Conservation (phyloP, 768 basidiomycete species). For the Mycena vitilis region DNA sequence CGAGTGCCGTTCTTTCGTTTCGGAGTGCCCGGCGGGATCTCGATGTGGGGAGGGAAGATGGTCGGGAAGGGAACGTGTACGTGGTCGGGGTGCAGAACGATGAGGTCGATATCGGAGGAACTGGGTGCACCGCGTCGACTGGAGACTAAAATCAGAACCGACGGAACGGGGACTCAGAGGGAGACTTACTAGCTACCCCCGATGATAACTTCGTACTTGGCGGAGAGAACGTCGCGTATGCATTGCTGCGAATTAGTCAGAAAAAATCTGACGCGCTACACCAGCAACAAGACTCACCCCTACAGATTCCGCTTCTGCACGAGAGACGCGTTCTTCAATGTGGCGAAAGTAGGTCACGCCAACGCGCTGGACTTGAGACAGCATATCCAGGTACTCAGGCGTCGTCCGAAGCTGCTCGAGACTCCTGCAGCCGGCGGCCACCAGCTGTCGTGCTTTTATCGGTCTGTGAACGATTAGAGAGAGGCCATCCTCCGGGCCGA, state of each 20-base stretch:
- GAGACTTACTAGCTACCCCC: constrained; percentile 67
- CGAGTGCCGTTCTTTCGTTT: not conserved
- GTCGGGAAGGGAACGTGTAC: constrained; percentile 52
- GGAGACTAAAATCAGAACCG: constrained; percentile 8
- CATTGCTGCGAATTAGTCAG: constrained; percentile 61
- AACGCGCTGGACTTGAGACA: constrained; percentile 52
- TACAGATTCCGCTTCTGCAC: constrained; percentile 57
- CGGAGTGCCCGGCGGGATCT: constrained; percentile 10
- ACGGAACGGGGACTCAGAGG: not conserved
- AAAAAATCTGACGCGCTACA: constrained; percentile 1
- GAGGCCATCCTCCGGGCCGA: too few relatives aligned
- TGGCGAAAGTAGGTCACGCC: constrained; percentile 55
- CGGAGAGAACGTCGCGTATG: constrained; percentile 57
- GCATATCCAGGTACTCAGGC: constrained; percentile 50
- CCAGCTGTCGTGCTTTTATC: constrained; percentile 56
- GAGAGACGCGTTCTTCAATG: constrained; percentile 48
- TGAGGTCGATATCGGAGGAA: constrained; percentile 53
- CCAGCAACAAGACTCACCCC: constrained; percentile 49
- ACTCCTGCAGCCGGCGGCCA: constrained; percentile 61
- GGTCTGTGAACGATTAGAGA: constrained; percentile 39
- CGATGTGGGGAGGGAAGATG: constrained; percentile 32
- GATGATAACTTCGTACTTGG: constrained; percentile 61
- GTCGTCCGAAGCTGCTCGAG: constrained; percentile 54
- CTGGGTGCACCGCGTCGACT: constrained; percentile 61
- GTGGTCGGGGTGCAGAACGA: constrained; percentile 59